Conservation (phyloP, 306 rosid genomes). For the Glycine tomentella region DNA sequence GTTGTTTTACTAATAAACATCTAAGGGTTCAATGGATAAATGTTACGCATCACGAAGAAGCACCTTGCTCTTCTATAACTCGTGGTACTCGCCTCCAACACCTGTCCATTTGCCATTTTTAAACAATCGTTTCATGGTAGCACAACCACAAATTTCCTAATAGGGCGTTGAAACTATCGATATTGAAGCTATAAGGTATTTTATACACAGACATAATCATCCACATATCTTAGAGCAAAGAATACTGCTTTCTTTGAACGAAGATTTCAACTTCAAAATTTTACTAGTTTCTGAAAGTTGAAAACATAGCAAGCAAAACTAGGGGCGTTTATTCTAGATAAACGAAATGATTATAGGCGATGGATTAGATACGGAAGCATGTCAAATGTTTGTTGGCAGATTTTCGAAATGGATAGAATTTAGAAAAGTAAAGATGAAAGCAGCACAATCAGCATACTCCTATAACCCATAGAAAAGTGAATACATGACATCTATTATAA, state of each 20-base stretch:
- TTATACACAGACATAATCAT: neutral
- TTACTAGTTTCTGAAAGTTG: neutral
- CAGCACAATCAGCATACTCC: slow-evolving; percentile 16
- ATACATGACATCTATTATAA: slow-evolving; percentile 27
- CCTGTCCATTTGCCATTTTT: neutral
- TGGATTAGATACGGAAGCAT: neutral
- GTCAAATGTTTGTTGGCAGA: neutral
- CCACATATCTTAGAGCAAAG: neutral
- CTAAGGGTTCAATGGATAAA: no score
- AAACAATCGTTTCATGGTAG: neutral
- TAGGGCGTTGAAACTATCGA: neutral
- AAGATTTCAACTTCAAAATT: neutral
- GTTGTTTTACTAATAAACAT: no score
- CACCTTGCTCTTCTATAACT: neutral
- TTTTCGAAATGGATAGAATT: neutral
- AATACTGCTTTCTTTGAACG: neutral
- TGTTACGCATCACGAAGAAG: no score
- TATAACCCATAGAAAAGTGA: neutral
- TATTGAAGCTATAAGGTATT: neutral
- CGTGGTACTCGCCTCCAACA: neutral
- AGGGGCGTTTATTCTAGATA: neutral
- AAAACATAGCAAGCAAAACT: neutral
- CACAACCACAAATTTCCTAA: neutral
- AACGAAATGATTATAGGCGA: neutral
- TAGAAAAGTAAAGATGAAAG: neutral